phyloP scores from a whole-genome alignment of 2,329 filamentous ascomycete genomes.

The Allantophomopsis cytisporea region DNA sequence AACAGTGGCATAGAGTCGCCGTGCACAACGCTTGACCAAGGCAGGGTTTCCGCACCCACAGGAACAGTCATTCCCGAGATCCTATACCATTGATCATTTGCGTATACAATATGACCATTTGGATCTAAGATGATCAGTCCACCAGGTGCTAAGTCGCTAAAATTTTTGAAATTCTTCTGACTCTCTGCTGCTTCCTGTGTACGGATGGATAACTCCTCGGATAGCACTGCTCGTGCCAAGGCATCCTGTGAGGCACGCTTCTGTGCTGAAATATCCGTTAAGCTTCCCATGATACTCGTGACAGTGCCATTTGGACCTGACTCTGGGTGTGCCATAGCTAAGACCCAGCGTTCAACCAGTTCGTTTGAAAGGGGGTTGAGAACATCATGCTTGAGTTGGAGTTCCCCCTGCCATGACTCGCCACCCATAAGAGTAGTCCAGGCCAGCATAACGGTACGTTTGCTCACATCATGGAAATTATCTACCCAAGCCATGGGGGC shows the following conservation, averaged over 20 bases:
- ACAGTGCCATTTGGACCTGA: constrained; percentile 46
- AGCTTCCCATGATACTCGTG: constrained; percentile 63
- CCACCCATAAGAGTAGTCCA: constrained; percentile 3
- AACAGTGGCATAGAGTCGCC: constrained; percentile 10
- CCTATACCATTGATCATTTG: constrained; percentile 51
- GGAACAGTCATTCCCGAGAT: constrained; percentile 27
- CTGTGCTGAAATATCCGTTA: constrained; percentile 74
- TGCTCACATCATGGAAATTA: constrained; percentile 1
- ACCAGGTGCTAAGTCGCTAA: constrained; percentile 71
- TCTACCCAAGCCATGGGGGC: constrained; percentile 21
- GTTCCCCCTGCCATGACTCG: constrained; percentile 2
- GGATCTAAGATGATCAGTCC: constrained; percentile 69
- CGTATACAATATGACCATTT: constrained; percentile 56
- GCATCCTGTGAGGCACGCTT: constrained; percentile 78
- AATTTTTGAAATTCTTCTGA: constrained; percentile 66
- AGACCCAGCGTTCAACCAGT: constrained; percentile 50
- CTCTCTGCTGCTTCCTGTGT: constrained; percentile 47
- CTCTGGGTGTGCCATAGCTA: constrained; percentile 63
- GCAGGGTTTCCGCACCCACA: constrained; percentile 8
- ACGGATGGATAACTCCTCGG: constrained; percentile 53
- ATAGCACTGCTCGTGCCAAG: constrained; percentile 62
- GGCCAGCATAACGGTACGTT: too few relatives aligned
- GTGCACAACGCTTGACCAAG: too few relatives aligned
- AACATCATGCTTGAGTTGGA: too few relatives aligned
- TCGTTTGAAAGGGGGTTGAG: background rate